A percentile compares a stretch with the other conserved stretches of the same genome.
Conservation (phyloP, 192 early-diverging fungal genomes). For the Backusella psychrophila region DNA sequence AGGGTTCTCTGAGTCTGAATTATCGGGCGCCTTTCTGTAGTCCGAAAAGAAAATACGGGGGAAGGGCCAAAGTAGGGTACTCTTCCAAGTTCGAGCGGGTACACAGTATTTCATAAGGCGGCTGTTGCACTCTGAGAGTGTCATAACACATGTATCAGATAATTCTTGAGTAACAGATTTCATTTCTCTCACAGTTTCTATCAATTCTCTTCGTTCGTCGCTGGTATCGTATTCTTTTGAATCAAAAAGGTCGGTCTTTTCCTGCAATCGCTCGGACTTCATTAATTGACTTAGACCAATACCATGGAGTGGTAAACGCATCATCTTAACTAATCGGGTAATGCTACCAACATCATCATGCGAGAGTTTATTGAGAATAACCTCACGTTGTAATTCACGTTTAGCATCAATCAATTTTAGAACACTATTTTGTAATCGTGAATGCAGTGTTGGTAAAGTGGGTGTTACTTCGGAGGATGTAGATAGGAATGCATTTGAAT, state of each 20-base stretch:
- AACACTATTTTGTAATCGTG: constrained; percentile 16
- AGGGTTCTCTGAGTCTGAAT: background rate
- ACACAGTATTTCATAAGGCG: background rate
- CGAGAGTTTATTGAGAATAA: constrained; percentile 21
- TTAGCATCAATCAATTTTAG: constrained; percentile 31
- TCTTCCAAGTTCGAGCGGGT: background rate
- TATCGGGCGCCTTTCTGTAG: background rate
- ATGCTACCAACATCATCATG: constrained; percentile 21
- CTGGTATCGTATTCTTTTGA: background rate
- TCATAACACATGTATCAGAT: background rate
- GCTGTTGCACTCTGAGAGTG: background rate
- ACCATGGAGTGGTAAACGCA: constrained; percentile 23
- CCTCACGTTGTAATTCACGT: constrained; percentile 29
- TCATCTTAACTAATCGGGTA: constrained; percentile 21
- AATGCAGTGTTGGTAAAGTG: constrained; percentile 13
- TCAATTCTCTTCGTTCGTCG: background rate
- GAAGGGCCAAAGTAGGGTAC: constrained; percentile 14
- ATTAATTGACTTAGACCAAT: constrained; percentile 26
- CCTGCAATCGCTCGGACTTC: background rate
- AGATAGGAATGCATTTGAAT: constrained; percentile 24
- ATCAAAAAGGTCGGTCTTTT: background rate
- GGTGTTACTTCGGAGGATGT: background rate
- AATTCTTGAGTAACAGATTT: background rate
- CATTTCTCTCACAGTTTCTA: background rate
- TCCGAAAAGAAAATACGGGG: constrained; percentile 9